phyloP scores from a whole-genome alignment of 129 eudicot species.

The Tagetes erecta region DNA sequence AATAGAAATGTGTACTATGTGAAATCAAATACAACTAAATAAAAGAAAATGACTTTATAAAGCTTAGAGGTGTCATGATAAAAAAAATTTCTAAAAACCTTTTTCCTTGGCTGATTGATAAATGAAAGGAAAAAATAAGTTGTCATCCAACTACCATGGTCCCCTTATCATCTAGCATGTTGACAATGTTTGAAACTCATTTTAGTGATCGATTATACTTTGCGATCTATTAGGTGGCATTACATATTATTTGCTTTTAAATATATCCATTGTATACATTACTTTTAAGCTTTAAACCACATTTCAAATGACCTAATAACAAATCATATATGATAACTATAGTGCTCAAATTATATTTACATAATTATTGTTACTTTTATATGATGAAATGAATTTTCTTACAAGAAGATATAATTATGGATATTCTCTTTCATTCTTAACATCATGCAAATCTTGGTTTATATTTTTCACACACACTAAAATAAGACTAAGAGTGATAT shows the following conservation, averaged over 20 bases:
- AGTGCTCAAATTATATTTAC: too few species aligned
- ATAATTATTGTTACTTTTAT: too few species aligned
- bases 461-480: neutral
- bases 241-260: conserved; percentile 10
- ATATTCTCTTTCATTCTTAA: neutral
- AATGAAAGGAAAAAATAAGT: neutral
- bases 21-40: too few species aligned
- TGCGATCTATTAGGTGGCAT: conserved; percentile 30
- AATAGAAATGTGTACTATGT: too few species aligned
- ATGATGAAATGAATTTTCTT: too few species aligned
- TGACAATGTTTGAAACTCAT: conserved; percentile 19
- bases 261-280: neutral
- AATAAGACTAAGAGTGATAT: neutral
- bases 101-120: neutral
- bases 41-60: too few species aligned
- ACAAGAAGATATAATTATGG: neutral
- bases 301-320: too few species aligned
- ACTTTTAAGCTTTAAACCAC: too few species aligned
- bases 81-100: too few species aligned
- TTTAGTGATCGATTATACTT: conserved; percentile 11
- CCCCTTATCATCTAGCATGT: conserved; percentile 13
- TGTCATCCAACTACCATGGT: conserved; percentile 6
- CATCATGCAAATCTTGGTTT: neutral
- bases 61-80: too few species aligned
- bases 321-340: too few species aligned